Evolutionary conservation across 495 filamentous ascomycete species (phyloP), one percentile per base, ranked within the genome.

Genomic region (Podospora tetraspora): DNA sequence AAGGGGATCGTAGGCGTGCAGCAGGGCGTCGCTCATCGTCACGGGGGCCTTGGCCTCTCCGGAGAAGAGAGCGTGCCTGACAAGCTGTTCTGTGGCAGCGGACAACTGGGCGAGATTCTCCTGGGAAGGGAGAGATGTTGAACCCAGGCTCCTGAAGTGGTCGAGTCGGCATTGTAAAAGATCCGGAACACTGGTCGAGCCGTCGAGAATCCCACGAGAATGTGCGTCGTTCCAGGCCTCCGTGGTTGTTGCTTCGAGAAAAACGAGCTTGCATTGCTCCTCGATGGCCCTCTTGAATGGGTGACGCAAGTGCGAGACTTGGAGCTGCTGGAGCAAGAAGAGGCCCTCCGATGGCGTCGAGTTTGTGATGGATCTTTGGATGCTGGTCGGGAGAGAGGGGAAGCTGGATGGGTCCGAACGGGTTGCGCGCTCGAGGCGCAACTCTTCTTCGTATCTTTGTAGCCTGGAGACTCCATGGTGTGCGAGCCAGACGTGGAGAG

Each of bases 401-500:
- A 29, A 3, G 6, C 24, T 21, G 0, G 16, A 21, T 1, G 7
- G 9, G 19, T 59, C 63, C 16, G 25, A 34, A 19, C 34, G 21
- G 8, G 27, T 37, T 1, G 57, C 61, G 10, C 61, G 34, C 56
- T 70, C 72, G 3, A 77, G 30, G 6, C 64, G 68, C 59, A 68
- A 23, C 63, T 77, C 75, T 34, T 72, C 70, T 43, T 77, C 73
- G 32, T 63, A 75, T 27, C 73, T 64, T 1, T 68, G 64, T 5
- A 70, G 52, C 0, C 75, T 66, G 1, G 73, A 19, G n/a, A 75
- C 57, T 1, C 68, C 69, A 56, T 72, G 69, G 58, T 77, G 74
- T 12, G 72, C 75, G 11, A 77, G 56, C 72, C 72, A 77, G 3
- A 69, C 66, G 57, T 77, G 75, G 1, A 76, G 59, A 16, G 71